Base-by-base conservation (phyloP, 352 stramenopile genomes). In the Phytophthora palmivora region DNA sequence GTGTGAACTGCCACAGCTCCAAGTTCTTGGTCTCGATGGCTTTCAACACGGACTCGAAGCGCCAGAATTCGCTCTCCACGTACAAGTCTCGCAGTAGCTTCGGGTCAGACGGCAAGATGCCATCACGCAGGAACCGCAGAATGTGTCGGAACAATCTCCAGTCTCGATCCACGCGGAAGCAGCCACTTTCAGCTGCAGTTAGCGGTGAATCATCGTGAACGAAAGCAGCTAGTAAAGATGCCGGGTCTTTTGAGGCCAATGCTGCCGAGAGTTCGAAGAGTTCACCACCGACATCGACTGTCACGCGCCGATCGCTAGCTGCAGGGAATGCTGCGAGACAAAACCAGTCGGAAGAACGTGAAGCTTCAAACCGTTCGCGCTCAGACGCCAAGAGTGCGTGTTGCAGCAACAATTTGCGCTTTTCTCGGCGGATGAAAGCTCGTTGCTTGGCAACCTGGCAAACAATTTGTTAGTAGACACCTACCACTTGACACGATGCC, bases 1-100 rank as follows among this genome's bases (percentile, higher is more conserved):
- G 67, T 22, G 79, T 78, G 37, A 71, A 52, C 44, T 87, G 73
- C 58, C 87, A 76, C 34, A 89, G 18, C 45, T 86, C 72, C 67
- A 84, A 72, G 56, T 92, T 92, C 58, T 81, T 83, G 26, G 76
- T 58, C 62, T 94, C 87, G 42, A 95, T 93, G 2, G 83, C 84
- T 26, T 82, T 82, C 36, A 84, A 79, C 7, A 95, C 58, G 43
- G 87, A 88, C 41, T 88, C 79, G 18, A 95, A 78, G 47, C 85
- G 89, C 84, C 83, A 95, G 67, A 92, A 95, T 45, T 92, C 85
- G 58, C 79, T 87, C 63, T 94, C 84, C 4, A 88, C 64, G 51
- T 95, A 95, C 55, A 92, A 64, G 28, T 75, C 74, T 1, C 77
- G 75, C 36, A 94, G 67, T 0, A 94, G 49, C 51, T 88, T 90